phyloP scores from a whole-genome alignment of 345 rosid genomes.

The Syzygium grande region DNA sequence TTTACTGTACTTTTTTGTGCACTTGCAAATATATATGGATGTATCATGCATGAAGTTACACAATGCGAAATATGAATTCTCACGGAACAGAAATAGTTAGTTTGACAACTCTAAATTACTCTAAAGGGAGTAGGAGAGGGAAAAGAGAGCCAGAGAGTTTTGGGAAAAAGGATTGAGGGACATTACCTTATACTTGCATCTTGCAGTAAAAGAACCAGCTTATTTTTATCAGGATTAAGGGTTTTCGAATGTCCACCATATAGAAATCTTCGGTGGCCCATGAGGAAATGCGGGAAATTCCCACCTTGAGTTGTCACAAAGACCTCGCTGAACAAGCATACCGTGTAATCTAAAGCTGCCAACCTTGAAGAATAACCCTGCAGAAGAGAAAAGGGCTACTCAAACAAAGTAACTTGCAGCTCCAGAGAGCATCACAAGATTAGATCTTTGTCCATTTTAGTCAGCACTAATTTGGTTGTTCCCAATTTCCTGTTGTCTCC shows the following conservation, averaged over 20 bases:
- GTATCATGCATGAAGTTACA: neutral
- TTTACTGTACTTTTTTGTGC: neutral
- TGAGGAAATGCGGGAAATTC: conserved; percentile 90
- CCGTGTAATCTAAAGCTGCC: conserved; percentile 92
- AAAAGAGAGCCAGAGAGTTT: neutral
- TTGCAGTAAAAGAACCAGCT: conserved; percentile 70
- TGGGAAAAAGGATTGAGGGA: neutral
- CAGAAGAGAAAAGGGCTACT: neutral
- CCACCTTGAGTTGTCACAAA: conserved; percentile 95
- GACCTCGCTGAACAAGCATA: conserved; percentile 84
- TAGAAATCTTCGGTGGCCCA: conserved; percentile 92
- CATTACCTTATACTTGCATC: conserved; percentile 66
- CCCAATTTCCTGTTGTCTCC: neutral
- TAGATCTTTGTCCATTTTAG: neutral
- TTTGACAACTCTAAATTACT: neutral
- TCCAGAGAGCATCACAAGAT: neutral
- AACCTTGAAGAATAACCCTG: conserved; percentile 87
- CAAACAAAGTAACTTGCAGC: neutral
- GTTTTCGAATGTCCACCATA: conserved; percentile 87
- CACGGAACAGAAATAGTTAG: neutral
- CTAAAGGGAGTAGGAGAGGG: neutral
- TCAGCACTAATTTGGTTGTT: neutral
- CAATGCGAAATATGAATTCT: neutral
- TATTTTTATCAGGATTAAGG: conserved; percentile 74
- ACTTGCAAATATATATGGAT: neutral